Evolutionary conservation across 257 asterid species (phyloP), one percentile per base, ranked within the genome.

Genomic region (Solanum sejunctum): DNA sequence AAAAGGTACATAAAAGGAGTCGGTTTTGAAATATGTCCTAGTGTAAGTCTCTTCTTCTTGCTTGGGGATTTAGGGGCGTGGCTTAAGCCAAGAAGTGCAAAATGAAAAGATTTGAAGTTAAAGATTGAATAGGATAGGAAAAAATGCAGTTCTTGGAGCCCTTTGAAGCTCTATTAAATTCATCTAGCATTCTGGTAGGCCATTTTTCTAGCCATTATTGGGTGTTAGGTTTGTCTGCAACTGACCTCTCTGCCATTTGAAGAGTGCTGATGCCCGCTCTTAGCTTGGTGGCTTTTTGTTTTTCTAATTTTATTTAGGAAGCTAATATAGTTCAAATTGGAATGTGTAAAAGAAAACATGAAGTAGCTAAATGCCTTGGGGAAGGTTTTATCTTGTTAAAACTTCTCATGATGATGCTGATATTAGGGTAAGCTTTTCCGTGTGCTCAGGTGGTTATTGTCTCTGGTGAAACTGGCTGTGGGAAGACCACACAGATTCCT

Each of bases 391-490:
- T 67, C 56, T 70, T 52, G 70, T 69, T 70, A 10, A 39, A 83
- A 51, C 21, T 43, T 61, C 47, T 61, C 69, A 23, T 69, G 70
- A 69, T 83, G 80, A 58, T 78, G 80, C 85, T 71, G 78, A 63
- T 88, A 80, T 77, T 61, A 72, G 67, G 83, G 83, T 84, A 55
- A 82, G 55, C 56, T 45, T 84, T 87, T 82, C 80, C 64, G 1
- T n/a, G 63, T 80, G 80, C 86, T 16, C 85, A 96, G 99, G 98
- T 96, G 83, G 95, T 95, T 84, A 92, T 96, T 89, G 89, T 96
- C 88, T 93, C 98, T 81, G 99, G 99, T 87, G 99, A 96, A 94
- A 96, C 99, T 87, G 99, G 99, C 83, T 96, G 99, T 86, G 99
- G 99, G 69, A 96, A 96, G 91, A 96, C 99, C 60, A 96, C 99